A percentile compares a stretch with the other conserved stretches of the same genome.
Conservation (phyloP, 768 basidiomycete species). For the Atractiella rhizophila region DNA sequence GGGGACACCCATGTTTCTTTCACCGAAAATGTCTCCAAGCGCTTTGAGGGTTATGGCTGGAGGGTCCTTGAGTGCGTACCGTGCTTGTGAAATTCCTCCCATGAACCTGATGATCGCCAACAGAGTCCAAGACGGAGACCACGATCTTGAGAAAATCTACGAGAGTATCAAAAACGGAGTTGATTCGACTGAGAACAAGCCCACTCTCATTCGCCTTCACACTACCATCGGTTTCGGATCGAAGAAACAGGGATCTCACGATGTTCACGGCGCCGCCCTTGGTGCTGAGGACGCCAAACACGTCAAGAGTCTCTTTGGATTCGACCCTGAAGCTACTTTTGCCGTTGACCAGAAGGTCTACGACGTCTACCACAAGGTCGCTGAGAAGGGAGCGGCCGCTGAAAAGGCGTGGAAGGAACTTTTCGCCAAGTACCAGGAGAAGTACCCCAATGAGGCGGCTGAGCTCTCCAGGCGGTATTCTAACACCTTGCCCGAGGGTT, state of each 20-base stretch:
- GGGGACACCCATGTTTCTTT: constrained; percentile 76
- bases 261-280: constrained; percentile 77
- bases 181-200: constrained; percentile 49
- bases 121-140: constrained; percentile 19
- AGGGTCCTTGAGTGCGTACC: constrained; percentile 55
- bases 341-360: constrained; percentile 48
- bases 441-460: constrained; percentile 59
- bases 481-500: constrained; percentile 55
- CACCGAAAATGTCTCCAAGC: constrained; percentile 72
- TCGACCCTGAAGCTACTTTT: constrained; percentile 54
- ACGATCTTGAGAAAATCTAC: constrained; percentile 52
- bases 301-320: constrained; percentile 60
- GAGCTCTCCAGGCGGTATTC: constrained; percentile 65
- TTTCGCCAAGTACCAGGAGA: constrained; percentile 44
- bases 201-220: constrained; percentile 57
- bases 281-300: constrained; percentile 54
- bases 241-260: constrained; percentile 73
- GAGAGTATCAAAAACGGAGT: constrained; percentile 46
- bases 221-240: constrained; percentile 91
- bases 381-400: constrained; percentile 43
- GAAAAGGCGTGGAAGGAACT: constrained; percentile 46
- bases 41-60: constrained; percentile 82
- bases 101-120: background rate
- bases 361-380: constrained; percentile 39
- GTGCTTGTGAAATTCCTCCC: constrained; percentile 33